These are phyloP conservation scores for Botrytis fabae DNA, from an alignment of 2,329 filamentous ascomycete genomes.

Conservation along the genomic window DNA sequence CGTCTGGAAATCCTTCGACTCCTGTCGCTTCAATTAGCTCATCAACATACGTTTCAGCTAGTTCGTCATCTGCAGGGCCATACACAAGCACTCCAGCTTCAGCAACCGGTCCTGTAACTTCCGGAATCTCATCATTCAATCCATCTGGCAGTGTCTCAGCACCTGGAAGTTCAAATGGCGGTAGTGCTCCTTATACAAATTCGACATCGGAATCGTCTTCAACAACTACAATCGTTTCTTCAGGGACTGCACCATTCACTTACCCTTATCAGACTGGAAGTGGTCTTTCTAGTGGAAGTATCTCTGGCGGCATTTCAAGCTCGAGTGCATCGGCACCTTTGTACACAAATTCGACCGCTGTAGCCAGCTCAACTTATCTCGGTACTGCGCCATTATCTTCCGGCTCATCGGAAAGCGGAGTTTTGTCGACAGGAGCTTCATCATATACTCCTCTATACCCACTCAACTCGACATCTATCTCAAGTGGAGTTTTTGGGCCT, in stretches of 20 bases:
- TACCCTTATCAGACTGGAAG: conserved; percentile 7
- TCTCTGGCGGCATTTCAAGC: conserved; percentile 8
- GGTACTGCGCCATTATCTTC: conserved; percentile 13
- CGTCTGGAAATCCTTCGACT: not conserved
- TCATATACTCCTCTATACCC: conserved; percentile 15
- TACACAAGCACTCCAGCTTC: conserved; percentile 19
- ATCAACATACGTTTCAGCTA: not conserved
- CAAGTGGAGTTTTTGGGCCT: conserved; percentile 1
- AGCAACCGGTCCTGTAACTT: conserved; percentile 6
- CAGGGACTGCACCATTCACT: conserved; percentile 12
- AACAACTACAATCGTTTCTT: conserved; percentile 3
- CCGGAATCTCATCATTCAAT: conserved; percentile 9
- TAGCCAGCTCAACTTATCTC: conserved; percentile 14
- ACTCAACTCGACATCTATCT: not conserved
- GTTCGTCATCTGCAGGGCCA: conserved; percentile 6
- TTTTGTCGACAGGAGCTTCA: conserved; percentile 4
- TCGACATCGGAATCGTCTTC: not conserved
- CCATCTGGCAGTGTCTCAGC: not conserved
- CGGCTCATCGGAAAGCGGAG: conserved; percentile 2
- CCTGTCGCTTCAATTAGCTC: not conserved
- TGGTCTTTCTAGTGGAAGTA: conserved; percentile 14
- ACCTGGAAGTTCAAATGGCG: not conserved
- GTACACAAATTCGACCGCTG: conserved; percentile 13
- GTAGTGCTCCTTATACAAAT: conserved; percentile 14
- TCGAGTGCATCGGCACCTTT: conserved; percentile 12